Conservation (phyloP, 345 rosid genomes). For the Eucalyptus erythrocorys region DNA sequence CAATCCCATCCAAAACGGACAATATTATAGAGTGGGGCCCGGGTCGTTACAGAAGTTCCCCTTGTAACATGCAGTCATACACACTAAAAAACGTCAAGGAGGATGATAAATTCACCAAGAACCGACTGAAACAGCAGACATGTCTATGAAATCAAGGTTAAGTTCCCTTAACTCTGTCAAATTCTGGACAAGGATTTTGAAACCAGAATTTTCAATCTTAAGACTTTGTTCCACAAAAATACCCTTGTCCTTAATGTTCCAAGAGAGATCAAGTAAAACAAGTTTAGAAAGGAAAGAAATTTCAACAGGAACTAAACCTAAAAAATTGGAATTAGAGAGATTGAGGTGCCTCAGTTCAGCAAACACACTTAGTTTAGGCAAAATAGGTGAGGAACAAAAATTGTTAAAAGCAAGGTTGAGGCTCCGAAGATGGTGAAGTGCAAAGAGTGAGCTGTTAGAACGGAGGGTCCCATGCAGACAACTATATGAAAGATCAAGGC, state of each 20-base stretch:
- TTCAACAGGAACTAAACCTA: not conserved
- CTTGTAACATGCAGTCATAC: accelerated
- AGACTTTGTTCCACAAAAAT: no score
- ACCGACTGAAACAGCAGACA: not conserved
- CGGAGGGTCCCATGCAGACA: not conserved
- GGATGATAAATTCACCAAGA: not conserved
- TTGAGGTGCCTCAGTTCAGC: no score
- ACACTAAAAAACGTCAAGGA: not conserved
- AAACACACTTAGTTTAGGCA: no score
- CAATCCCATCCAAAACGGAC: no score
- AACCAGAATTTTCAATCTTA: not conserved
- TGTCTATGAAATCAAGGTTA: not conserved
- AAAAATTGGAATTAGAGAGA: not conserved
- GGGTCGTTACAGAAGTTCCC: no score
- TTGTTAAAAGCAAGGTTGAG: not conserved
- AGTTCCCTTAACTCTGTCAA: not conserved
- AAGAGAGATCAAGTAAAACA: not conserved
- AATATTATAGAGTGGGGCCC: no score
- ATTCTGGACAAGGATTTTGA: not conserved
- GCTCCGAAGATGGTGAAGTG: not conserved
- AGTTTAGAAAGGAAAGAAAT: not conserved
- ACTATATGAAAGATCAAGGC: not conserved
- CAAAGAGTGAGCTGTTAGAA: not conserved
- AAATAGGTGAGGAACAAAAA: no score
- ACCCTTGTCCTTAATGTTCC: no score